These are phyloP conservation scores for Yamadazyma olivae DNA, from an alignment of 805 yeast genomes.

Conservation along the genomic window DNA sequence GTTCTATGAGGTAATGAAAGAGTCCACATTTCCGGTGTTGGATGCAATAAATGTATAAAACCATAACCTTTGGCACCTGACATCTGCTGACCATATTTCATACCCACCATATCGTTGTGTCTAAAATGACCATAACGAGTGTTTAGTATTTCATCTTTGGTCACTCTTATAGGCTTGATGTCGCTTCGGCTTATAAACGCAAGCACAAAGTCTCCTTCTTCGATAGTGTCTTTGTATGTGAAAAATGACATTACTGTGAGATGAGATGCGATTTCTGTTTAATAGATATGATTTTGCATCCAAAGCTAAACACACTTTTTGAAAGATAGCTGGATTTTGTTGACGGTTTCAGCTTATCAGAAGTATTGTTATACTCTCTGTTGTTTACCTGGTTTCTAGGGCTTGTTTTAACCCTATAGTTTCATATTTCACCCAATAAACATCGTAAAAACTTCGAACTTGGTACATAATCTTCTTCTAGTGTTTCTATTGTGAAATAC, in stretches of 20 bases:
- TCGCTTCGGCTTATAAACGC: constrained; percentile 81
- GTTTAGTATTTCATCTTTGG: constrained; percentile 59
- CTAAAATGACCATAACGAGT: constrained; percentile 89
- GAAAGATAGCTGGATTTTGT: no score
- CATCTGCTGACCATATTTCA: constrained; percentile 80
- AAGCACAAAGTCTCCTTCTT: constrained; percentile 83
- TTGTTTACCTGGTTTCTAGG: no score
- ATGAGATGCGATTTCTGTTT: no score
- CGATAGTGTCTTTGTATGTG: constrained; percentile 61
- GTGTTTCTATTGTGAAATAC: no score
- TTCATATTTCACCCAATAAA: no score
- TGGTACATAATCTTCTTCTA: no score
- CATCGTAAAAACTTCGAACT: no score
- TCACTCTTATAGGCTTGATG: constrained; percentile 69
- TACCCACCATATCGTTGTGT: constrained; percentile 81
- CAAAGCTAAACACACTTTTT: no score
- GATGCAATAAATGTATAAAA: constrained; percentile 82
- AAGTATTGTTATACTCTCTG: no score
- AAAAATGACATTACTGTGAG: constrained; percentile 45
- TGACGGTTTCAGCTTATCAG: no score
- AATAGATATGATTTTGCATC: no score
- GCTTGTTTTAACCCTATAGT: no score
- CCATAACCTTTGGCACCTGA: constrained; percentile 74
- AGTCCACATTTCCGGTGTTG: constrained; percentile 96
- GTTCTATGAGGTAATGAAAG: constrained; percentile 95